These are phyloP conservation scores for Venturia aucupariae DNA, from an alignment of 2,329 filamentous ascomycete species.

Conservation along the genomic window DNA sequence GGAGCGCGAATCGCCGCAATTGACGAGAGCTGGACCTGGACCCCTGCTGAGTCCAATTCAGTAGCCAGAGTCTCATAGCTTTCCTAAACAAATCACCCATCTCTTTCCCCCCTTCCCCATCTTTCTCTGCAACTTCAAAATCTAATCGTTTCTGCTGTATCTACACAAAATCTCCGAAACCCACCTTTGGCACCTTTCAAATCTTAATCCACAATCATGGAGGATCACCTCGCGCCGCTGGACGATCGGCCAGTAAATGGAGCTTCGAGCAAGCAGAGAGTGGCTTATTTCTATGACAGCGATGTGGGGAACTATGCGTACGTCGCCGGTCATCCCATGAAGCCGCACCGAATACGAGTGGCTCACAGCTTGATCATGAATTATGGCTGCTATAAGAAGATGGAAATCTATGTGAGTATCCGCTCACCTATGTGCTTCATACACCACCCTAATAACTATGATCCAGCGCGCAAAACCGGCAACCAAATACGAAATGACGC, in stretches of 20 bases:
- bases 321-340: conserved; percentile 63
- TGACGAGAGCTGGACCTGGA: not conserved
- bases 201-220: not conserved
- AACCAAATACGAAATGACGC: conserved; percentile 62
- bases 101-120: not conserved
- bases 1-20: not conserved
- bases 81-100: not conserved
- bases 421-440: conserved; percentile 21
- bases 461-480: conserved; percentile 37
- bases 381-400: conserved; percentile 63
- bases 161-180: not conserved
- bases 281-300: conserved; percentile 97
- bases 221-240: conserved; percentile 30
- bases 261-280: conserved; percentile 20
- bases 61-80: not conserved
- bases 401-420: conserved; percentile 56
- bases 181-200: not conserved
- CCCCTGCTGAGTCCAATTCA: not conserved
- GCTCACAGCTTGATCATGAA: conserved; percentile 59
- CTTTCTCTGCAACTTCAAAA: not conserved
- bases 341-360: conserved; percentile 59
- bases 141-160: not conserved
- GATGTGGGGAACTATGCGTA: conserved; percentile 99
- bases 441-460: not conserved
- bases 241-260: conserved; percentile 35